Evolutionary conservation across 768 basidiomycete genomes (phyloP).

Genomic region (Asterophora lycoperdoides): DNA sequence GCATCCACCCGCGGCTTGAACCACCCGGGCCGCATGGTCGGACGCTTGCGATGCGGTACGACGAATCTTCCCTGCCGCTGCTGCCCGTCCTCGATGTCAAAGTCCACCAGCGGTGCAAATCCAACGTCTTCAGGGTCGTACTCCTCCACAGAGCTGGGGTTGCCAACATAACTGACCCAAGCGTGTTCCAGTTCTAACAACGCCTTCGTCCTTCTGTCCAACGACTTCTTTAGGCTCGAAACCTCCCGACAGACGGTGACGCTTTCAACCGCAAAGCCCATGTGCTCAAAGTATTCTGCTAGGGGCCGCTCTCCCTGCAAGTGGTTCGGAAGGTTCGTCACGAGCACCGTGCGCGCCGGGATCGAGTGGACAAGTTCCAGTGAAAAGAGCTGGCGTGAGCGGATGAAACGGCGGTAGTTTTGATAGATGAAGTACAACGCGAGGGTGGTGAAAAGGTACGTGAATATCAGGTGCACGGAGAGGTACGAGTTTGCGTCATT

Average conservation of each 20-base stretch:
- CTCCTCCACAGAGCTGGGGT: slow-evolving; percentile 81
- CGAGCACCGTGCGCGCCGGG: slow-evolving; percentile 87
- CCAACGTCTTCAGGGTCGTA: slow-evolving; percentile 71
- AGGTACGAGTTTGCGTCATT: slow-evolving; percentile 88
- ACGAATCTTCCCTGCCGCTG: slow-evolving; percentile 50
- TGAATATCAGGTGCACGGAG: slow-evolving; percentile 86
- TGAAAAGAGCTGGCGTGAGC: slow-evolving; percentile 88
- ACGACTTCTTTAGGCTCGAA: slow-evolving; percentile 59
- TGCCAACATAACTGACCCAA: slow-evolving; percentile 92
- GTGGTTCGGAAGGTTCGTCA: slow-evolving; percentile 80
- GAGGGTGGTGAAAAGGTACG: slow-evolving; percentile 88
- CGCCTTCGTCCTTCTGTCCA: slow-evolving; percentile 79
- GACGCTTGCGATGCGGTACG: slow-evolving; percentile 70
- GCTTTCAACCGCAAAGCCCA: slow-evolving; percentile 86
- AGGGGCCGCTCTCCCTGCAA: slow-evolving; percentile 80
- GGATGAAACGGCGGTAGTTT: slow-evolving; percentile 86
- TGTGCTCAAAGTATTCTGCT: slow-evolving; percentile 90
- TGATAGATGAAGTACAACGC: slow-evolving; percentile 83
- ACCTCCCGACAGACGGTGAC: slow-evolving; percentile 87
- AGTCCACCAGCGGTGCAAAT: slow-evolving; percentile 44
- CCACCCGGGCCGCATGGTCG: slow-evolving; percentile 72
- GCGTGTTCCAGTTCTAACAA: slow-evolving; percentile 74
- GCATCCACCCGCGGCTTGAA: slow-evolving; percentile 81
- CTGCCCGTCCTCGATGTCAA: slow-evolving; percentile 50
- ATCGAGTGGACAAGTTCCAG: slow-evolving; percentile 94